phyloP scores from a whole-genome alignment of 2,329 filamentous ascomycete species.

The Penicillium olsonii region DNA sequence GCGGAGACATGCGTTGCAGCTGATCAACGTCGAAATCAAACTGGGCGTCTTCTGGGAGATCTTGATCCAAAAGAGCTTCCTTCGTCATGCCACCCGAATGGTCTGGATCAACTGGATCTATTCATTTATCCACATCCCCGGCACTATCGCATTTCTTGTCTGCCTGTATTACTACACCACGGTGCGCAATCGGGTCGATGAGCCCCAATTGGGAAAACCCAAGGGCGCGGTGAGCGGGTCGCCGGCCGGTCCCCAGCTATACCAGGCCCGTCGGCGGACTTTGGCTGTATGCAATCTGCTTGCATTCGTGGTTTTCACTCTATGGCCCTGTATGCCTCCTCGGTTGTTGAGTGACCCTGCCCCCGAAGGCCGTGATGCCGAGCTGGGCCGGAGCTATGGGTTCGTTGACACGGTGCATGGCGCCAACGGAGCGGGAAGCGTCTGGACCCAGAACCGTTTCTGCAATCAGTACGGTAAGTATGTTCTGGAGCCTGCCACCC shows the following conservation, averaged over 20 bases:
- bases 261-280: conserved; percentile 57
- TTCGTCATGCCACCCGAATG: conserved; percentile 58
- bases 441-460: conserved; percentile 72
- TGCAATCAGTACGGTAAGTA: conserved; percentile 71
- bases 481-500: background rate
- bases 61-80: conserved; percentile 60
- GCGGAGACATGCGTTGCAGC: conserved; percentile 66
- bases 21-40: conserved; percentile 66
- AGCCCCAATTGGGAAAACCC: conserved; percentile 41
- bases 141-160: conserved; percentile 69
- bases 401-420: conserved; percentile 63
- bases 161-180: conserved; percentile 71
- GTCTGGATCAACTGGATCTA: conserved; percentile 72
- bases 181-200: conserved; percentile 55
- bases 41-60: conserved; percentile 68
- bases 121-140: conserved; percentile 77
- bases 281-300: conserved; percentile 61
- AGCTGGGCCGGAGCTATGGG: conserved; percentile 60
- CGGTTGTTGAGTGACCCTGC: conserved; percentile 56
- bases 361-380: conserved; percentile 58
- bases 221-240: conserved; percentile 40
- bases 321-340: conserved; percentile 64
- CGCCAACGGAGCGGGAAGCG: conserved; percentile 61
- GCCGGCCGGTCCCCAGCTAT: conserved; percentile 54
- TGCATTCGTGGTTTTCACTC: conserved; percentile 60